These are phyloP conservation scores for Ganoderma resinaceum DNA, from an alignment of 1,284 basidiomycete genomes.

Conservation along the genomic window DNA sequence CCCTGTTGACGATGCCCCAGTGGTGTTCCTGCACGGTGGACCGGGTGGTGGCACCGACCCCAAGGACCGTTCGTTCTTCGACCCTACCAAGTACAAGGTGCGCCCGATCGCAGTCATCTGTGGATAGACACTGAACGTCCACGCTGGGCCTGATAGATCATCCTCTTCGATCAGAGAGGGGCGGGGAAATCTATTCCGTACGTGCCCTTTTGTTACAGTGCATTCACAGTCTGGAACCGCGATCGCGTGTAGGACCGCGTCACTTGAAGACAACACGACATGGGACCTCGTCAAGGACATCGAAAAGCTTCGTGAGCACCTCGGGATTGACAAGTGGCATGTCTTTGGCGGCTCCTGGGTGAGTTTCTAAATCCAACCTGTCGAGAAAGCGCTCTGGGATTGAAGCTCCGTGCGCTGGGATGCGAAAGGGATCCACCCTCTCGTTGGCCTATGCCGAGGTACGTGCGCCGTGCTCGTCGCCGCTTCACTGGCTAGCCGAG, in stretches of 20 bases:
- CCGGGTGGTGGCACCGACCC: slow-evolving; percentile 77
- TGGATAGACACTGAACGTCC: not conserved
- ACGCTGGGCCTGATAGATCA: slow-evolving; percentile 53
- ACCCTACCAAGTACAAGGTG: slow-evolving; percentile 85
- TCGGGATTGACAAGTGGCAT: slow-evolving; percentile 82
- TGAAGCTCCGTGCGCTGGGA: slow-evolving; percentile 2
- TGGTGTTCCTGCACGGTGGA: slow-evolving; percentile 86
- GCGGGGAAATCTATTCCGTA: slow-evolving; percentile 87
- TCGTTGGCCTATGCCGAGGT: slow-evolving; percentile 89
- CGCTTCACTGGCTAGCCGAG: not conserved
- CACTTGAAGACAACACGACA: slow-evolving; percentile 88
- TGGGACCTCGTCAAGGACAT: slow-evolving; percentile 95
- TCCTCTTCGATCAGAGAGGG: slow-evolving; percentile 87
- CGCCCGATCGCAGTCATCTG: not conserved
- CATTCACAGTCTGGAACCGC: not conserved
- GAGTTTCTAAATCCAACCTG: slow-evolving; percentile 26
- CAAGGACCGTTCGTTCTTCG: slow-evolving; percentile 80
- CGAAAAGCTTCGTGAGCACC: slow-evolving; percentile 79
- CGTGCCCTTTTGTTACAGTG: slow-evolving; percentile 34
- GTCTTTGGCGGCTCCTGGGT: slow-evolving; percentile 95
- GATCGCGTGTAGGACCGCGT: slow-evolving; percentile 61
- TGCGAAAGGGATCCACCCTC: slow-evolving; percentile 84
- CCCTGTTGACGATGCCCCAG: slow-evolving; percentile 43
- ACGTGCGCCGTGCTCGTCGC: not conserved
- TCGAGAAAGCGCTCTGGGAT: not conserved